These are phyloP conservation scores for Botryotinia calthae DNA, from an alignment of 2,329 filamentous ascomycete species.

Conservation along the genomic window DNA sequence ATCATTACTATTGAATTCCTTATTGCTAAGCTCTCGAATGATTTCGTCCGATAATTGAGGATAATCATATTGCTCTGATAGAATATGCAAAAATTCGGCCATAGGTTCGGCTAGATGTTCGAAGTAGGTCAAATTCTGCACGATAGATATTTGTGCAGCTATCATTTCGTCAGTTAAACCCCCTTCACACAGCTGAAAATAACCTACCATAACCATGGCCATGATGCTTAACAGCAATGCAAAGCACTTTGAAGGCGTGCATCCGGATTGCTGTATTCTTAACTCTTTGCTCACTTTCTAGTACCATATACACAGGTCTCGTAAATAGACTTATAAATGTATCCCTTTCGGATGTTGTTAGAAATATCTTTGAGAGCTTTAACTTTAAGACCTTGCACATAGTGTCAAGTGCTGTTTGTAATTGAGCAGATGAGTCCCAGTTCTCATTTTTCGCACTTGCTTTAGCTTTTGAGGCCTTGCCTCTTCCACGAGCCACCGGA, in stretches of 20 bases:
- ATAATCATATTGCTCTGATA: constrained; percentile 96
- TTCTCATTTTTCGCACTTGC: constrained; percentile 59
- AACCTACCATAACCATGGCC: constrained; percentile 86
- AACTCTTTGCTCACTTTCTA: constrained; percentile 90
- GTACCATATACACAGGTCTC: constrained; percentile 84
- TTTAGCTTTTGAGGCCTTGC: constrained; percentile 73
- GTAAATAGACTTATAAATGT: constrained; percentile 93
- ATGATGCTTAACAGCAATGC: constrained; percentile 95
- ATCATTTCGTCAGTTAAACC: constrained; percentile 26
- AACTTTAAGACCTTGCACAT: constrained; percentile 96
- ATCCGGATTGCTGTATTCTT: constrained; percentile 89
- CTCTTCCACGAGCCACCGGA: constrained; percentile 68
- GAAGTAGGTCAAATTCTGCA: constrained; percentile 96
- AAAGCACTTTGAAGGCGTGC: constrained; percentile 96
- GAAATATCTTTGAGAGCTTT: constrained; percentile 87
- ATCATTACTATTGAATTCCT: constrained; percentile 97
- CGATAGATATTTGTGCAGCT: constrained; percentile 96
- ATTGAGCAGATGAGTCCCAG: constrained; percentile 87
- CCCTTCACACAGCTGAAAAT: neutral
- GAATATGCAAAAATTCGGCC: constrained; percentile 95
- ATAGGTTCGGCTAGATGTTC: constrained; percentile 98
- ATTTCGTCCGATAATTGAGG: constrained; percentile 93
- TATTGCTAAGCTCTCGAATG: constrained; percentile 89
- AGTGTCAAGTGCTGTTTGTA: constrained; percentile 83
- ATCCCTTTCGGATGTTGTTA: constrained; percentile 94